phyloP scores from a whole-genome alignment of 768 basidiomycete species.

The Agaricus sinodeliciosus region DNA sequence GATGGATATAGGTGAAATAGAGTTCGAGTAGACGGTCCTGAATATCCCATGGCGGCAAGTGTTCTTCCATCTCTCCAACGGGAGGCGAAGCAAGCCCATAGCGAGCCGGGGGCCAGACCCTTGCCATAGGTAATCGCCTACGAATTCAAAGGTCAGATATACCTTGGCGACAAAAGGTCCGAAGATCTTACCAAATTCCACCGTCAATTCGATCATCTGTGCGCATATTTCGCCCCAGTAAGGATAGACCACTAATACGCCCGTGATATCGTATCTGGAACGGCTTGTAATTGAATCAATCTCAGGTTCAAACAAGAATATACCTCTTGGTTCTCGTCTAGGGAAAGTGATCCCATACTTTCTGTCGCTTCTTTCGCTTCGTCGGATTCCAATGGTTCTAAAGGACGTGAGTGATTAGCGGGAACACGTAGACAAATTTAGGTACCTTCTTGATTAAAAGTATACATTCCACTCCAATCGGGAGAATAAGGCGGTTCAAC shows the following conservation, averaged over 20 bases:
- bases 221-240: constrained; percentile 61
- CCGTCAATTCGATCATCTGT: constrained; percentile 64
- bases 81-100: constrained; percentile 29
- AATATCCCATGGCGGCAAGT: constrained; percentile 51
- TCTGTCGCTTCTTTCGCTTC: constrained; percentile 45
- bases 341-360: constrained; percentile 61
- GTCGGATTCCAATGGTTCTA: constrained; percentile 17
- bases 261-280: constrained; percentile 79
- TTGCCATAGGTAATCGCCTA: constrained; percentile 70
- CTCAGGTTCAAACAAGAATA: background rate
- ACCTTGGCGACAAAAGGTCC: background rate
- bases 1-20: constrained; percentile 82
- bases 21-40: constrained; percentile 67
- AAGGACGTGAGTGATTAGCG: background rate
- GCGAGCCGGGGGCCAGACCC: constrained; percentile 62
- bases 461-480: constrained; percentile 60
- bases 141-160: background rate
- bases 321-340: constrained; percentile 75
- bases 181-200: constrained; percentile 50
- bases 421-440: background rate
- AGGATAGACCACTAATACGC: constrained; percentile 65
- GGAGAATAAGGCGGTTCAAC: constrained; percentile 21
- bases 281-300: background rate
- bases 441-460: constrained; percentile 35
- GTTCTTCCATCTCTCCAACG: constrained; percentile 38